Evolutionary conservation across 2,329 filamentous ascomycete genomes (phyloP).

Genomic region (Scortechinia acanthostroma): DNA sequence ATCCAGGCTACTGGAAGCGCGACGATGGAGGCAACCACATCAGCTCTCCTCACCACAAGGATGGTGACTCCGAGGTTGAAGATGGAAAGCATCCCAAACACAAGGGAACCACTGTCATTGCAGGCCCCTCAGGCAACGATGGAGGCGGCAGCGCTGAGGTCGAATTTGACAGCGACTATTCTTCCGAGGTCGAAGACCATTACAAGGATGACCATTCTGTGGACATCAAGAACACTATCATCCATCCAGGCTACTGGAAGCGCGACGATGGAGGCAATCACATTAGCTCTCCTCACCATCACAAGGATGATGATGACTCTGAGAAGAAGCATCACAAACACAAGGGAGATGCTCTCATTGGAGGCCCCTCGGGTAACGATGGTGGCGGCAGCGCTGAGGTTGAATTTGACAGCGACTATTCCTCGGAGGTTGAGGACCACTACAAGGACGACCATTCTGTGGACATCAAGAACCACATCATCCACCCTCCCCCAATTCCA

Average conservation of each 20-base stretch:
- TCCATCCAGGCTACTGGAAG: too few relatives aligned
- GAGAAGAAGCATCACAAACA: too few relatives aligned
- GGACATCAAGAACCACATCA: not conserved
- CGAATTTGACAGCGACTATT: too few relatives aligned
- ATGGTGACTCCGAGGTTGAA: not conserved
- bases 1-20: too few relatives aligned
- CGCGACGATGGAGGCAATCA: too few relatives aligned
- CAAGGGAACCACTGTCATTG: not conserved
- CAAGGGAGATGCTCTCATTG: not conserved
- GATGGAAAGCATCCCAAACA: too few relatives aligned
- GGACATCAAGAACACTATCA: not conserved
- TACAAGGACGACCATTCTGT: constrained; percentile 1
- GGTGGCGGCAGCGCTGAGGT: not conserved
- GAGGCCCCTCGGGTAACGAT: not conserved
- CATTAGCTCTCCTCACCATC: too few relatives aligned
- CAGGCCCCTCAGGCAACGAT: not conserved
- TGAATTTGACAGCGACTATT: not conserved
- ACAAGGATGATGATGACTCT: too few relatives aligned
- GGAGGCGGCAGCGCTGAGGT: not conserved
- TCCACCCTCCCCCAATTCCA: not conserved
- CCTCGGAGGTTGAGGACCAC: not conserved
- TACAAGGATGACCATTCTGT: not conserved
- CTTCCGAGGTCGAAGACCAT: not conserved
- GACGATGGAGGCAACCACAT: too few relatives aligned
- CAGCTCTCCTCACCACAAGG: not conserved